Conservation (phyloP, 208 protist genomes). For the Leishmania turanica region DNA sequence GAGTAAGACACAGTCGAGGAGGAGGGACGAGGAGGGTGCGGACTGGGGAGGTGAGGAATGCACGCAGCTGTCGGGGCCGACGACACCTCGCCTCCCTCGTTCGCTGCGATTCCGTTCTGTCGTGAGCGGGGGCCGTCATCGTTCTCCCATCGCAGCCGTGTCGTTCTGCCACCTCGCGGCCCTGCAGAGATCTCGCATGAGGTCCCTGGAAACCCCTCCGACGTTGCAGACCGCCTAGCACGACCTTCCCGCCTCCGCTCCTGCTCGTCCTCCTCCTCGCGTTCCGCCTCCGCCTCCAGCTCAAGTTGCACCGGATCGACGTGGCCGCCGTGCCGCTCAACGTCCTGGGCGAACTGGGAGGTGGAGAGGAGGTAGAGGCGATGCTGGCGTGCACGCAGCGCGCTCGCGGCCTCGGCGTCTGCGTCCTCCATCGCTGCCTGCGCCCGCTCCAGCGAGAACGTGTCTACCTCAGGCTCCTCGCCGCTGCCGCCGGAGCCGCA, state of each 20-base stretch:
- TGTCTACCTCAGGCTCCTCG: conserved; percentile 37
- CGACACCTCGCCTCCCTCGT: background rate
- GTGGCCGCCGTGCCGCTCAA: conserved; percentile 28
- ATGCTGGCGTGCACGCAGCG: conserved; percentile 22
- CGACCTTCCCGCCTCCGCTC: background rate
- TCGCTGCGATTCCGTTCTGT: no score
- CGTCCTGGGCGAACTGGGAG: conserved; percentile 39
- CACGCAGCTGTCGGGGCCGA: background rate
- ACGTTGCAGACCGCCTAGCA: background rate
- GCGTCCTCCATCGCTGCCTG: conserved; percentile 36
- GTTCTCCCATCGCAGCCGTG: background rate
- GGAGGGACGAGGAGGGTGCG: background rate
- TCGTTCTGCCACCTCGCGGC: background rate
- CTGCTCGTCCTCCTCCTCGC: background rate
- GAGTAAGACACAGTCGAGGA: background rate
- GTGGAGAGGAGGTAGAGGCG: conserved; percentile 29
- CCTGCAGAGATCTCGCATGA: background rate
- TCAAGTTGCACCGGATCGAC: conserved; percentile 25
- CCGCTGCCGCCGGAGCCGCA: background rate
- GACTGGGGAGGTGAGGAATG: background rate
- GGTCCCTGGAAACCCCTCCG: background rate
- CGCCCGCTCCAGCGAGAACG: conserved; percentile 30
- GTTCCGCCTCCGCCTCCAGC: conserved; percentile 10
- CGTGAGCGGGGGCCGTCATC: background rate
- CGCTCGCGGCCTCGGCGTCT: conserved; percentile 28